Percentiles rank a stretch among this genome's conserved stretches.
phyloP scores from a whole-genome alignment of 2,329 filamentous ascomycete genomes.

The Byssochlamys sp. region DNA sequence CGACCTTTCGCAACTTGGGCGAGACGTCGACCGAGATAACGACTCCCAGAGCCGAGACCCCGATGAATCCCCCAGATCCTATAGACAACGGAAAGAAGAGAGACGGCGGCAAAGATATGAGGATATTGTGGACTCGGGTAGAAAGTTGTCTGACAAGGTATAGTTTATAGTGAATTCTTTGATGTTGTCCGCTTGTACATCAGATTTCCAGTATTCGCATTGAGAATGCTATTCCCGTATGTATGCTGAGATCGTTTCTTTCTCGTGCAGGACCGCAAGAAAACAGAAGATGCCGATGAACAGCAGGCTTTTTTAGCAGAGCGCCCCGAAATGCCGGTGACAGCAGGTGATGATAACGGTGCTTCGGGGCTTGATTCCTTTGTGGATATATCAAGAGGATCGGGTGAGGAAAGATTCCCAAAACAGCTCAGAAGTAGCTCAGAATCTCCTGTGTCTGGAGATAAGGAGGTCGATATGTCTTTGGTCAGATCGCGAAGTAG shows the following conservation, averaged over 20 bases:
- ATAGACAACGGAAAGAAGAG: conserved; percentile 27
- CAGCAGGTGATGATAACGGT: conserved; percentile 30
- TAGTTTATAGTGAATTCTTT: conserved; percentile 23
- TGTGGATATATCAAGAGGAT: conserved; percentile 11
- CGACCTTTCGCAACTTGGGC: conserved; percentile 40
- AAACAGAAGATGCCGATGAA: conserved; percentile 27
- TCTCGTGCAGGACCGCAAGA: conserved; percentile 24
- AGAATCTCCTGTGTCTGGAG: conserved; percentile 20
- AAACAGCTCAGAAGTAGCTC: conserved; percentile 23
- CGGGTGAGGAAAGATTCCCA: conserved; percentile 13
- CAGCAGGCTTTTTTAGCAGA: conserved; percentile 55
- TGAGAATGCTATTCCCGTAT: conserved; percentile 14
- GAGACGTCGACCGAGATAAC: conserved; percentile 31
- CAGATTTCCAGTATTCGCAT: conserved; percentile 10
- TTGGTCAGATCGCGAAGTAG: conserved; percentile 23
- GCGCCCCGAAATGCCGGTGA: conserved; percentile 50
- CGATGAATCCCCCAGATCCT: conserved; percentile 22
- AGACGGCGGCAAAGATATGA: conserved; percentile 28
- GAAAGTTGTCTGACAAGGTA: conserved; percentile 29
- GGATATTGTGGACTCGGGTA: conserved; percentile 26
- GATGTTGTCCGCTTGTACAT: conserved; percentile 7
- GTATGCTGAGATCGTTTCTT: conserved; percentile 23
- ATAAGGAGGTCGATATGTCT: conserved; percentile 18
- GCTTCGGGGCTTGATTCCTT: conserved; percentile 34
- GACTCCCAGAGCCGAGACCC: conserved; percentile 30